Base-by-base conservation (phyloP, 2,329 filamentous ascomycete species). In the Fusarium mangiferae region DNA sequence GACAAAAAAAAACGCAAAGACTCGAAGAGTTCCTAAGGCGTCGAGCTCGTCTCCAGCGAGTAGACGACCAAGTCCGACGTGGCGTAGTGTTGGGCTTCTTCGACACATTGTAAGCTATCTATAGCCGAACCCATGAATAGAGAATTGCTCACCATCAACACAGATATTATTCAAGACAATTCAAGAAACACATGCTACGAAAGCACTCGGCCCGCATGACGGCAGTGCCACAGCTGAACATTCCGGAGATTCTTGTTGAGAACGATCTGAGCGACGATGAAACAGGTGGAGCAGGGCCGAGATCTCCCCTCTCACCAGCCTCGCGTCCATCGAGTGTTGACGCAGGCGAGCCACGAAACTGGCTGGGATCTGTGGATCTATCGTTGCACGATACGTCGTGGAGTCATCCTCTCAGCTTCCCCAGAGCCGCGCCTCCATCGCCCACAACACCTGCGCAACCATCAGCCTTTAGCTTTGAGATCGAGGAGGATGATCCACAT, bases 11-110 rank as follows among this genome's bases (percentile, higher is more conserved):
- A 60, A 18, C 30, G 44, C 33, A 14, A 62, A 94, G 94, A 70
- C 89, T 99, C 6, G 96, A 99, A 79, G 96, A 99, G 80, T 99
- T 98, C 82, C 84, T 99, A 64, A 92, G 96, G 66, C 94, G 97
- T 42, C 92, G 96, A 70, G 94, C 95, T 38, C 91, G 96, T 60
- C 87, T 99, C 54, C 96, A 98, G 81, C 92, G 96, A 70, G 96
- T 99, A 3, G 94, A 99, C 78, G 96, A 99, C 82, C 94, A 96
- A 75, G 94, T 98, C 48, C 93, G 94, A 66, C 91, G 97, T 66
- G 93, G 96, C 72, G 91, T 95, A 35, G 96, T 99, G 15, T 89
- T 96, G 48, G 95, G 95, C 45, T 99, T 99, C 85, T 98, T 99
- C 82, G 94, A 98, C 81, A 98, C 95, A 20, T 83, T 96, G 84